Percentiles rank a stretch among this genome's conserved stretches.
These are phyloP conservation scores for Microglena sp. DNA, from an alignment of 139 green algal genomes.

Conservation along the genomic window DNA sequence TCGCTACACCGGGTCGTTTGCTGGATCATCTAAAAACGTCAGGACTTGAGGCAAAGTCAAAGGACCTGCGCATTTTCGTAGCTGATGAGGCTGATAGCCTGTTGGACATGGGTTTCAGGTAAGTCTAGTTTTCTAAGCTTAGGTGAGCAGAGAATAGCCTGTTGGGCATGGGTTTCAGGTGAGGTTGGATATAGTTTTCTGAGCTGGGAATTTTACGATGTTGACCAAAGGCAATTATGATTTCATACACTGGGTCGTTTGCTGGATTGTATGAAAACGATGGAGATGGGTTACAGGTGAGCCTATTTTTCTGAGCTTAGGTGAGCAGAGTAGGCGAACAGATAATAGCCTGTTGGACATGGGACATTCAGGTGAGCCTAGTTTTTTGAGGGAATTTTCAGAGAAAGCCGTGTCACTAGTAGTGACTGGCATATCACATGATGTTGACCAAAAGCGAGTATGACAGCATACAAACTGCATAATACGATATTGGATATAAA, in stretches of 20 bases:
- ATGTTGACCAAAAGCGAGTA: no score
- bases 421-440: no score
- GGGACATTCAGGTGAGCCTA: constrained; percentile 2
- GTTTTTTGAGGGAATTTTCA: no score
- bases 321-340: background rate
- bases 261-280: no score
- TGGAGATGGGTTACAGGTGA: constrained; percentile 9
- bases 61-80: constrained; percentile 62
- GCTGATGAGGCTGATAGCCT: constrained; percentile 94
- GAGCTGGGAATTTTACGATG: background rate
- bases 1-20: constrained; percentile 81
- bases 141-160: background rate
- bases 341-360: background rate
- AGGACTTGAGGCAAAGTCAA: no score
- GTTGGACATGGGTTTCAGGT: constrained; percentile 85
- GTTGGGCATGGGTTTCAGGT: background rate
- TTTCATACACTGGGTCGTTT: no score
- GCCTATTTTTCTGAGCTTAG: background rate
- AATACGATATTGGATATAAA: no score
- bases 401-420: no score
- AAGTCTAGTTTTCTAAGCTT: background rate
- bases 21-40: no score
- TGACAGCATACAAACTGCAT: no score
- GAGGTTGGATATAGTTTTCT: background rate
- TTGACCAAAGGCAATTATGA: background rate